phyloP scores from a whole-genome alignment of 164 flowering plant species.

The Nymphaea colorata region DNA sequence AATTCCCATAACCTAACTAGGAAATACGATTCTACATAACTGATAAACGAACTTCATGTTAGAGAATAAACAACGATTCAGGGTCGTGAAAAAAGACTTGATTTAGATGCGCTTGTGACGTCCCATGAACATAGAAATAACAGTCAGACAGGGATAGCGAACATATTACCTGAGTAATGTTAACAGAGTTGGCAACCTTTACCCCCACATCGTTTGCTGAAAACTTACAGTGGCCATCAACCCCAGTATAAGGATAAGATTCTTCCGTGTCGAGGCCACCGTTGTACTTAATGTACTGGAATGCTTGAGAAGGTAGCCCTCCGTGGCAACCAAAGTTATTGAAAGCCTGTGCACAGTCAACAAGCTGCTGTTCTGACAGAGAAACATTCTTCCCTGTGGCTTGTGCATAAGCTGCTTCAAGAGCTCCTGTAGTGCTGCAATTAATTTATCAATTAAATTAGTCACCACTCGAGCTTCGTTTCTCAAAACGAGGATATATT shows the following conservation, averaged over 20 bases:
- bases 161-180: constrained; percentile 58
- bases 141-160: background rate
- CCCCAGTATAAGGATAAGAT: constrained; percentile 82
- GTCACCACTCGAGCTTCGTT: background rate
- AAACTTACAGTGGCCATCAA: constrained; percentile 69
- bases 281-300: constrained; percentile 84
- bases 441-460: background rate
- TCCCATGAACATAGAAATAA: background rate
- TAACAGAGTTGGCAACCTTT: constrained; percentile 64
- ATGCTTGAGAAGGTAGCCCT: constrained; percentile 97
- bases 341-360: constrained; percentile 83
- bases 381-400: constrained; percentile 69
- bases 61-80: too few species aligned
- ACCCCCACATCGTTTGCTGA: constrained; percentile 56
- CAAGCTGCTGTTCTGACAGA: constrained; percentile 98
- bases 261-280: constrained; percentile 95
- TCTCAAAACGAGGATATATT: background rate
- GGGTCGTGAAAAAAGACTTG: background rate
- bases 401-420: constrained; percentile 94
- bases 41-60: too few species aligned
- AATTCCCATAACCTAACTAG: background rate
- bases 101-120: background rate
- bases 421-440: constrained; percentile 91
- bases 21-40: too few species aligned
- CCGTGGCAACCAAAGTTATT: constrained; percentile 95